phyloP scores from a whole-genome alignment of 345 rosid genomes.

The Garcia nutans region DNA sequence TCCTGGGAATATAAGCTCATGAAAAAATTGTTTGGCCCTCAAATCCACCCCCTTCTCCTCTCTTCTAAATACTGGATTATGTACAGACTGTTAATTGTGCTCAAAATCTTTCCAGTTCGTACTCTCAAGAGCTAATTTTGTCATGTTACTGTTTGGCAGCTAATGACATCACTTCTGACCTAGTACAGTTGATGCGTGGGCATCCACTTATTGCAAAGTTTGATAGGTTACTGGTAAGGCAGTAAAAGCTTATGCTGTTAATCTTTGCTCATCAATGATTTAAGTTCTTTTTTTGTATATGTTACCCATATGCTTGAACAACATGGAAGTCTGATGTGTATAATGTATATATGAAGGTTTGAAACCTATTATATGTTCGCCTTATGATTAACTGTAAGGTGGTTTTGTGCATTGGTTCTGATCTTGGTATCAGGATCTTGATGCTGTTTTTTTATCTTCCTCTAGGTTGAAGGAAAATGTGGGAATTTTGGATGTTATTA shows the following conservation, averaged over 20 bases:
- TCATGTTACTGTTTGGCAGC: conserved; percentile 33
- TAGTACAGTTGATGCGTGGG: conserved; percentile 44
- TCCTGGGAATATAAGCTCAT: conserved; percentile 3
- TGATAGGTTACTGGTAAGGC: conserved; percentile 75
- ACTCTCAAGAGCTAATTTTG: conserved; percentile 21
- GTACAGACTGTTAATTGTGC: neutral
- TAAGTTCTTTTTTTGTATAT: conserved; percentile 1
- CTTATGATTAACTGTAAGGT: neutral
- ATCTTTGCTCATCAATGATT: neutral
- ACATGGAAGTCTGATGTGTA: too few species aligned
- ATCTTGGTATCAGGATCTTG: conserved; percentile 10
- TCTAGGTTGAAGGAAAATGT: conserved; percentile 68
- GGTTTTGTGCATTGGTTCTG: neutral
- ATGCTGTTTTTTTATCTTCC: conserved; percentile 20
- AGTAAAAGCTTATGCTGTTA: conserved; percentile 9
- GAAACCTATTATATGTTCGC: neutral
- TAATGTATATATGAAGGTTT: neutral
- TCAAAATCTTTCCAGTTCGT: conserved; percentile 4
- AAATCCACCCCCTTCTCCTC: too few species aligned
- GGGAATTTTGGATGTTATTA: conserved; percentile 69
- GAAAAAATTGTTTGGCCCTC: neutral
- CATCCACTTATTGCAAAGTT: conserved; percentile 54
- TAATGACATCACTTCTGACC: conserved; percentile 32
- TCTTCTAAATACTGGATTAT: neutral
- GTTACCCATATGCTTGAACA: too few species aligned